A percentile compares a stretch with the other conserved stretches of the same genome.
Evolutionary conservation across 345 rosid genomes (phyloP).

Genomic region (Geranium brycei): DNA sequence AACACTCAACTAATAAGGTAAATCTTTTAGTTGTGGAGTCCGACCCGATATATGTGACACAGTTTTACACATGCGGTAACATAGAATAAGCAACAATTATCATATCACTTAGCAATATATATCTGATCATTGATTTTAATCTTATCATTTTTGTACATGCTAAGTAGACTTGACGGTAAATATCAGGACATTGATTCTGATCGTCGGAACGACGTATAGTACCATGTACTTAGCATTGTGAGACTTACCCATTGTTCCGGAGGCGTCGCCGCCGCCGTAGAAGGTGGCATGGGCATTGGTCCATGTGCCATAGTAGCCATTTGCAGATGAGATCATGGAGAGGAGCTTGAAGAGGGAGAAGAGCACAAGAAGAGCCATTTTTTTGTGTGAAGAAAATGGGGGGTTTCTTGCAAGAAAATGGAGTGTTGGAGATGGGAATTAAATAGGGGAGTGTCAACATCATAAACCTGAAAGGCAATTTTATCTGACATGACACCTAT

Average conservation of each 20-base stretch:
- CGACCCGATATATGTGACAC: too few relatives aligned
- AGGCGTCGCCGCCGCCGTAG: constrained; percentile 73
- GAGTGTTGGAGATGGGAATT: constrained; percentile 14
- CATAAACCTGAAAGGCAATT: constrained; percentile 8
- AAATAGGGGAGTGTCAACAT: constrained; percentile 36
- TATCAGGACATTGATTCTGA: too few relatives aligned
- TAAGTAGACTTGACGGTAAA: too few relatives aligned
- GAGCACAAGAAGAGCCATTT: constrained; percentile 16
- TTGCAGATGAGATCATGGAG: constrained; percentile 18
- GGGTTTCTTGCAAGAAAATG: constrained; percentile 20
- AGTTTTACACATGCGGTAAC: too few relatives aligned
- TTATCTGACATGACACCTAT: too few relatives aligned
- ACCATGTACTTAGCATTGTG: too few relatives aligned
- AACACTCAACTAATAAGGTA: too few relatives aligned
- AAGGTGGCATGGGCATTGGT: constrained; percentile 65
- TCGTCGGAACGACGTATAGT: not conserved
- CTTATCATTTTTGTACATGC: too few relatives aligned
- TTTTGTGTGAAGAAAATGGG: constrained; percentile 4
- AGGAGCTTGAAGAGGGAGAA: constrained; percentile 16
- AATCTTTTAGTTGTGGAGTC: too few relatives aligned
- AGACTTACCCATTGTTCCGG: constrained; percentile 67
- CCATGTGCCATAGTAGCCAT: constrained; percentile 43
- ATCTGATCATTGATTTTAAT: too few relatives aligned
- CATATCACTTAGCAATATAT: too few relatives aligned
- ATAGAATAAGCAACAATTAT: too few relatives aligned